Evolutionary conservation across 352 stramenopile species (phyloP), one percentile per base, ranked within the genome.

Genomic region (Pythium aquatile): DNA sequence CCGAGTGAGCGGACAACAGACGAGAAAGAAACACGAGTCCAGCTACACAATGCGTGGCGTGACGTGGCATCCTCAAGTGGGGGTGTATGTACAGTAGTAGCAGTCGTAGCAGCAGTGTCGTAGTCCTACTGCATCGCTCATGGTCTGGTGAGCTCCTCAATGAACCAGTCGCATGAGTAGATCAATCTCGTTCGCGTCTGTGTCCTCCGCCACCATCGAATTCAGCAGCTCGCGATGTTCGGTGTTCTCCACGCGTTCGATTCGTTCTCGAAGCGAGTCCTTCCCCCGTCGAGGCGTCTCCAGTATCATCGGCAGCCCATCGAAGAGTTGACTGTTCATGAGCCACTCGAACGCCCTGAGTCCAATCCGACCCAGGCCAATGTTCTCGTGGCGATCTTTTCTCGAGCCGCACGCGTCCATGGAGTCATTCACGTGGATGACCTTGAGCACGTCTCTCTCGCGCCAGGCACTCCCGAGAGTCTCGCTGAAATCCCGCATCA

Each of bases 361-460:
- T 0, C 70, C 67, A 10, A 84, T 76, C 6, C 35, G 26, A 3
- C 76, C 76, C 2, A 70, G 48, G 0, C 76, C 76, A 35, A 84
- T 78, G 63, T 80, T 82, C 26, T 76, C 76, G 47, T 82, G 76
- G 24, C 75, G 74, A 40, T 84, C 76, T 0, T 51, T 56, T 24
- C 65, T 58, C 6, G 74, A 74, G 16, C 67, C 74, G 11, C 72
- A 70, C 0, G 30, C 33, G 6, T 68, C 65, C 53, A 78, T 77
- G 4, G 74, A 81, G 57, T 82, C 76, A 57, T 84, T 84, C 35
- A 84, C 44, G 61, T 84, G 74, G 46, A 84, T 30, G 28, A 78
- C 72, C 33, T 80, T 79, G 49, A 84, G 67, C 14, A 66, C 73
- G n/a, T 68, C 13, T 0, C 32, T 32, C 33, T 67, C 26, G 29